Evolutionary conservation across 129 eudicot genomes (phyloP), one percentile per base, ranked within the genome.

Genomic region (sunflower (Helianthus annuus)): DNA sequence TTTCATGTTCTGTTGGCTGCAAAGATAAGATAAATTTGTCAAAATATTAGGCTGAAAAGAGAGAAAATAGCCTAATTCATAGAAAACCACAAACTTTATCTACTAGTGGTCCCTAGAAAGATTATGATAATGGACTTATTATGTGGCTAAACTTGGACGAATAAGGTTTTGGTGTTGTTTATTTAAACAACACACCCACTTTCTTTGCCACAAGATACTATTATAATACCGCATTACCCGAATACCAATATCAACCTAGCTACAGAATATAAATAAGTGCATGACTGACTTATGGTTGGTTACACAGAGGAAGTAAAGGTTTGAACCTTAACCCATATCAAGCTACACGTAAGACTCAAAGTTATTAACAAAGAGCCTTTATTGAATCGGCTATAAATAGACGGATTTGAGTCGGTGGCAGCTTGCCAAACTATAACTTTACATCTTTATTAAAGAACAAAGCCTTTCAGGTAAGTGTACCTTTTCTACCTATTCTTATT

Each of bases 91-190:
- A 51, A 49, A 5, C 40, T 39, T 38, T 48, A 34, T 60, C 62
- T 39, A 69, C 29, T 51, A 70, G 76, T 77, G 71, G 76, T 77
- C 72, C 72, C 55, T 52, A 4, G 15, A 77, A 77, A 52, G 65
- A 63, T 70, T 62, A 77, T 51, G 58, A 61, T 62, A 27, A 40
- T 75, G 48, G 64, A 69, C 36, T 59, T 46, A 59, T 68, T 76
- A 76, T 76, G 80, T 76, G 70, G 76, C 81, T 77, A 77, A 64
- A 61, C 71, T 51, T 62, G 46, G 45, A 24, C 56, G 51, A 51
- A 29, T 38, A 48, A 49, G 36, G 14, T 40, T 29, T 48, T 0
- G 32, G 57, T 59, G 39, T 15, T 59, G 39, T 15, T n/a, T 53
- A 44, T 57, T 16, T 55, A 66, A 15, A 57, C 78, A 56, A 46